Evolutionary conservation across 179 eudicot species (phyloP).

Genomic region (Beta corolliflora): DNA sequence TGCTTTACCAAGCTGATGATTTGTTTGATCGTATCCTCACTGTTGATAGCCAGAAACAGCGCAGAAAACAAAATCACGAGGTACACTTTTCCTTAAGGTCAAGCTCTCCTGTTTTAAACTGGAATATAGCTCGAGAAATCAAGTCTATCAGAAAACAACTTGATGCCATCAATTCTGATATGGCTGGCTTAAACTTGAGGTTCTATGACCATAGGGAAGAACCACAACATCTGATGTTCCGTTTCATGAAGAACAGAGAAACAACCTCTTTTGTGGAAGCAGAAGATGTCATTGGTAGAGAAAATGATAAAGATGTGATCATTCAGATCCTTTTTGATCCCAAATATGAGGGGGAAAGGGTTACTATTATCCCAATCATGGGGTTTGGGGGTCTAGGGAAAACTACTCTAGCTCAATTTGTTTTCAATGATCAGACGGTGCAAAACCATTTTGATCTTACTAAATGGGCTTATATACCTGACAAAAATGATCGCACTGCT

Average conservation of each 20-base stretch:
- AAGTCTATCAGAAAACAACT: slow-evolving; percentile 19
- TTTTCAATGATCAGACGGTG: slow-evolving; percentile 26
- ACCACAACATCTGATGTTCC: neutral
- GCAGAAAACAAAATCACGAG: neutral
- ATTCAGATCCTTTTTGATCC: slow-evolving; percentile 17
- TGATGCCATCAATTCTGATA: slow-evolving; percentile 10
- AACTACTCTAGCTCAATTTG: slow-evolving; percentile 31
- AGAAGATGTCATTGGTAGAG: slow-evolving; percentile 17
- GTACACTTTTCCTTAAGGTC: neutral
- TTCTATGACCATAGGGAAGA: neutral
- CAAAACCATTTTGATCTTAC: slow-evolving; percentile 23
- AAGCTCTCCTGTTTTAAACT: neutral
- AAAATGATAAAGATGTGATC: slow-evolving; percentile 8
- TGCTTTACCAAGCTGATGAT: slow-evolving; percentile 1
- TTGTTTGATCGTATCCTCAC: neutral
- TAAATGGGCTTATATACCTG: slow-evolving; percentile 4
- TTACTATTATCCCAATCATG: slow-evolving; percentile 25
- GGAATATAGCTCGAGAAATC: slow-evolving; percentile 9
- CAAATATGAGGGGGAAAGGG: neutral
- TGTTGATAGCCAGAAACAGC: neutral
- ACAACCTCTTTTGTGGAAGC: slow-evolving; percentile 14
- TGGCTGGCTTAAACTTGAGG: slow-evolving; percentile 12
- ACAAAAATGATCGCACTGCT: neutral
- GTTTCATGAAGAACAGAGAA: slow-evolving; percentile 12
- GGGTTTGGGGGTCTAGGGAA: slow-evolving; percentile 34